A percentile compares a stretch with the other conserved stretches of the same genome.
Conservation (phyloP, 2,329 filamentous ascomycete species). For the Paecilomyces fulvus region DNA sequence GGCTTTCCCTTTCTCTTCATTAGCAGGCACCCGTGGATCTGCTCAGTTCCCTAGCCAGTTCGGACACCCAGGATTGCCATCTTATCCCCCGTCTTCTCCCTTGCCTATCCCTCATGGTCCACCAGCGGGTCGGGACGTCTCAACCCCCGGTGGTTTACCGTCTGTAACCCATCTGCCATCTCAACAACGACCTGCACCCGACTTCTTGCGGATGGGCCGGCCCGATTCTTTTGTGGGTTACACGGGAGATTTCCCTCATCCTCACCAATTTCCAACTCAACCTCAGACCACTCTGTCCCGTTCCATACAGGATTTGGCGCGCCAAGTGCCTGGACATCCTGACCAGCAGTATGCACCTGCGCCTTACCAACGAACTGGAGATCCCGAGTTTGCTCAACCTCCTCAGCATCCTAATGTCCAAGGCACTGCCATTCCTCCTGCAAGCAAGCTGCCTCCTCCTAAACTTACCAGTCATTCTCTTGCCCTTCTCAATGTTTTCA, state of each 20-base stretch:
- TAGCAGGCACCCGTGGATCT: background rate
- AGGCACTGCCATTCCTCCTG: constrained; percentile 44
- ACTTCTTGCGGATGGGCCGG: constrained; percentile 8
- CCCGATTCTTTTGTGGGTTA: constrained; percentile 12
- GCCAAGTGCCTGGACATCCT: constrained; percentile 5
- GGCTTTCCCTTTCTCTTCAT: background rate
- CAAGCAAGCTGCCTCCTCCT: constrained; percentile 50
- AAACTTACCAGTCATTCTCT: constrained; percentile 51
- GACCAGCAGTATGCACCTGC: constrained; percentile 22
- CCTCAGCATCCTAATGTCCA: constrained; percentile 25
- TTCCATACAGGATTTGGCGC: constrained; percentile 3
- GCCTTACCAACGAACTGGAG: constrained; percentile 41
- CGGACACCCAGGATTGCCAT: background rate
- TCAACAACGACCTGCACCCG: constrained; percentile 6
- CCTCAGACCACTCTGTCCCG: constrained; percentile 14
- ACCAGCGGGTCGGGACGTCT: background rate
- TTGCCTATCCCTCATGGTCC: background rate
- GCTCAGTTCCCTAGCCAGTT: background rate
- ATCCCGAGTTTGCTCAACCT: constrained; percentile 35
- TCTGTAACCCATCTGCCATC: constrained; percentile 3
- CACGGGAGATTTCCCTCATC: constrained; percentile 5
- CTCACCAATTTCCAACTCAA: constrained; percentile 14
- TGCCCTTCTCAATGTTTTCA: constrained; percentile 53
- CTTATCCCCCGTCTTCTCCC: constrained; percentile 1
- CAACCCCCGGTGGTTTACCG: background rate